Conservation (phyloP, 257 asterid genomes). For the Coffea canephora region DNA sequence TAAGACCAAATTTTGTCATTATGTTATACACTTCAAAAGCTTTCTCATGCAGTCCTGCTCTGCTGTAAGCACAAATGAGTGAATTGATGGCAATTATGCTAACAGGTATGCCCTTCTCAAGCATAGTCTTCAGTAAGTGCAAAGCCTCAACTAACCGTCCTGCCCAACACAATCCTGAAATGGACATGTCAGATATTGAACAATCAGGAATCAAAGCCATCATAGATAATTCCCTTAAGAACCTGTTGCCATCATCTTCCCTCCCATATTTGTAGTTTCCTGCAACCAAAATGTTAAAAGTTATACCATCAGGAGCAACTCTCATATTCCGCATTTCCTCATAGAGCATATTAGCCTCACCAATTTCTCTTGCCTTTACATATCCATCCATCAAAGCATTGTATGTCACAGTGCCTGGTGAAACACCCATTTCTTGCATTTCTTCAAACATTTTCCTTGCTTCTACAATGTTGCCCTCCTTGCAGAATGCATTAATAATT, state of each 20-base stretch:
- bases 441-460: slow-evolving; percentile 67
- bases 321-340: slow-evolving; percentile 70
- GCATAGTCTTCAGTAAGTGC: slow-evolving; percentile 50
- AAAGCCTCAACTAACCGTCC: slow-evolving; percentile 76
- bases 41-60: slow-evolving; percentile 57
- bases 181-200: slow-evolving; percentile 48
- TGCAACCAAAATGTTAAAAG: slow-evolving; percentile 70
- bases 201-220: slow-evolving; percentile 39
- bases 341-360: slow-evolving; percentile 57
- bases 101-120: slow-evolving; percentile 71
- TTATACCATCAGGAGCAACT: slow-evolving; percentile 69
- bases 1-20: slow-evolving; percentile 56
- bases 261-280: slow-evolving; percentile 80
- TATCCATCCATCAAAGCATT: slow-evolving; percentile 86
- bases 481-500: slow-evolving; percentile 64
- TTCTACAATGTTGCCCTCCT: slow-evolving; percentile 70
- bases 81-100: slow-evolving; percentile 74
- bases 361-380: slow-evolving; percentile 72
- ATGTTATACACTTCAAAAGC: slow-evolving; percentile 67
- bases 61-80: slow-evolving; percentile 69
- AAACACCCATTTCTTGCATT: slow-evolving; percentile 58
- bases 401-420: slow-evolving; percentile 48
- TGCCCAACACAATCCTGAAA: slow-evolving; percentile 75
- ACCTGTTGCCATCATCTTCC: slow-evolving; percentile 43
- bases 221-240: slow-evolving; percentile 48